phyloP scores from a whole-genome alignment of 352 stramenopile species.

The Blastocystis sp. region DNA sequence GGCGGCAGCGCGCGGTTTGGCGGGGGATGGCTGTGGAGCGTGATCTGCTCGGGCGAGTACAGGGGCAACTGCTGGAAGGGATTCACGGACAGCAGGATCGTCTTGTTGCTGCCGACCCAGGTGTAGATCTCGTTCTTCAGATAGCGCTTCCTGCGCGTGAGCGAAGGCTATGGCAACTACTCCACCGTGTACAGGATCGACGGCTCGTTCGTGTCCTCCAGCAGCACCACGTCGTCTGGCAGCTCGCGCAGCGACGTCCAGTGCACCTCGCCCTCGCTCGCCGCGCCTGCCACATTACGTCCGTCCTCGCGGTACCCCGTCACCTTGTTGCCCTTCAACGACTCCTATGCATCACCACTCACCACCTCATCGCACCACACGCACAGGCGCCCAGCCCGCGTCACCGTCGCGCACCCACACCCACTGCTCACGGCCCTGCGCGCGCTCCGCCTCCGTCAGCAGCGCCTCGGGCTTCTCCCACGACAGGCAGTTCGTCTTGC shows the following conservation, averaged over 20 bases:
- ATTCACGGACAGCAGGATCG: constrained; percentile 78
- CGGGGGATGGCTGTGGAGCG: constrained; percentile 72
- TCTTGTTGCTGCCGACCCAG: constrained; percentile 74
- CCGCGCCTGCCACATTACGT: constrained; percentile 49
- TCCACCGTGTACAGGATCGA: constrained; percentile 71
- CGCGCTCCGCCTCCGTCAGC: constrained; percentile 72
- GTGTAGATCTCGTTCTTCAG: constrained; percentile 89
- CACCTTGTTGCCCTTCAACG: constrained; percentile 1
- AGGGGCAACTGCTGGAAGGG: constrained; percentile 75
- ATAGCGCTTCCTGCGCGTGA: constrained; percentile 76
- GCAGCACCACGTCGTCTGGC: constrained; percentile 74
- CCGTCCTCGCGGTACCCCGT: constrained; percentile 39
- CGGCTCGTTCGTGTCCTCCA: constrained; percentile 75
- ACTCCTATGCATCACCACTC: constrained; percentile 35
- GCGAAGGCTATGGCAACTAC: not conserved
- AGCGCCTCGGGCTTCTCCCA: constrained; percentile 76
- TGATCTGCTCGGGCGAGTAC: constrained; percentile 73
- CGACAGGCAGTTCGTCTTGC: constrained; percentile 72
- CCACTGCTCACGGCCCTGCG: constrained; percentile 73
- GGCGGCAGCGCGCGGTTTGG: constrained; percentile 76
- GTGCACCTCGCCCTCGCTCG: constrained; percentile 66
- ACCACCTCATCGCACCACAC: constrained; percentile 40
- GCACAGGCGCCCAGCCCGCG: constrained; percentile 71
- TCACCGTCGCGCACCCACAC: constrained; percentile 73
- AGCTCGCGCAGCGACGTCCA: constrained; percentile 70